A percentile compares a stretch with the other conserved stretches of the same genome.
Evolutionary conservation across 192 early-diverging fungal genomes (phyloP).

Genomic region (Coemansia javaensis): DNA sequence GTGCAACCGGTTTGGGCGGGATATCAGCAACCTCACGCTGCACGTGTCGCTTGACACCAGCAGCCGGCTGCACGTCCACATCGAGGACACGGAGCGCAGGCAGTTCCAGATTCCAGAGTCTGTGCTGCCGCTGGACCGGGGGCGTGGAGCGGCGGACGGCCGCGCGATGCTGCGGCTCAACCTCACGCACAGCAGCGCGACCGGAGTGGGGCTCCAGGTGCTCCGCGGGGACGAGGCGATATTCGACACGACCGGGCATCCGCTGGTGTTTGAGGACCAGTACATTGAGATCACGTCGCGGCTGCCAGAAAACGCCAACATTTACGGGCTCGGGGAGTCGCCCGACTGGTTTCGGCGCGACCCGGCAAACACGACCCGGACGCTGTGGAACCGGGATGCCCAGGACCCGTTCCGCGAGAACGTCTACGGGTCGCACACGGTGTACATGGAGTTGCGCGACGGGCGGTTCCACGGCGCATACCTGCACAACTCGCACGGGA

Average conservation of each 20-base stretch:
- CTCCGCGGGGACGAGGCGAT: conserved; percentile 16
- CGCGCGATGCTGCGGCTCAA: conserved; percentile 10
- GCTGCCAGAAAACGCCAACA: conserved; percentile 54
- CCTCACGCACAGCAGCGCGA: conserved; percentile 6
- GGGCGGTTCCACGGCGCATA: conserved; percentile 54
- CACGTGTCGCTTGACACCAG: conserved; percentile 52
- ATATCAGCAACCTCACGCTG: conserved; percentile 42
- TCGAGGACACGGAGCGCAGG: conserved; percentile 20
- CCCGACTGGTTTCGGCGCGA: conserved; percentile 54
- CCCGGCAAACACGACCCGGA: conserved; percentile 32
- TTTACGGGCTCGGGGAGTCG: conserved; percentile 66
- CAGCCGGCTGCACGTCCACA: conserved; percentile 53
- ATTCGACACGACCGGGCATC: conserved; percentile 30
- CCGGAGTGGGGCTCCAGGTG: conserved; percentile 37
- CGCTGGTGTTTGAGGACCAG: conserved; percentile 61
- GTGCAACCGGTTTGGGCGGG: conserved; percentile 43
- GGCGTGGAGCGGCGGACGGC: conserved; percentile 1
- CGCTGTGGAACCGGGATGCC: conserved; percentile 49
- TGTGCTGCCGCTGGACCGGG: conserved; percentile 19
- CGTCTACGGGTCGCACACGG: conserved; percentile 61
- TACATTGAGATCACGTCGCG: conserved; percentile 61
- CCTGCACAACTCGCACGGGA: conserved; percentile 61
- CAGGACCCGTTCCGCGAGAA: conserved; percentile 50
- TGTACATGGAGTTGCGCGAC: conserved; percentile 59
- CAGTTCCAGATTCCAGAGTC: conserved; percentile 48